Conservation (phyloP, 371 early-diverging fungal genomes). For the Mortierella sp. region DNA sequence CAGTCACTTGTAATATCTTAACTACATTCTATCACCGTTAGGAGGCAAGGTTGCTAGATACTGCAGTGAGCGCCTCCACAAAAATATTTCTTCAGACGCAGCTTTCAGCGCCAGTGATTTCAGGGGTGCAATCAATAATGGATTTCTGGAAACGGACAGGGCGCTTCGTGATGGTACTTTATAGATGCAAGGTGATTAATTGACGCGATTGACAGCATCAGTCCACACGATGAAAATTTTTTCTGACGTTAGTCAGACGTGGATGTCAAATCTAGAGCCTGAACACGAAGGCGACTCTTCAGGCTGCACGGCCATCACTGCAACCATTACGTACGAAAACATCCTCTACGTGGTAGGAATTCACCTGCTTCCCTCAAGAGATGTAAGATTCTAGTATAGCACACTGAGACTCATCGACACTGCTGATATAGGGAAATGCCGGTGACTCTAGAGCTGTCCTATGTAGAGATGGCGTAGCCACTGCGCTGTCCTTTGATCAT, state of each 20-base stretch:
- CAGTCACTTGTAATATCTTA: background rate
- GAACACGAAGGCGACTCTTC: conserved; percentile 79
- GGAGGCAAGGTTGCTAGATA: conserved; percentile 86
- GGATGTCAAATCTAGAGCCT: conserved; percentile 65
- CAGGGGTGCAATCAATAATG: conserved; percentile 75
- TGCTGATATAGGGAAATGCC: conserved; percentile 80
- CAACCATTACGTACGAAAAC: conserved; percentile 81
- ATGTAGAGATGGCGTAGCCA: conserved; percentile 77
- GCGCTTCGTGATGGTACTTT: conserved; percentile 77
- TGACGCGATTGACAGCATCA: background rate
- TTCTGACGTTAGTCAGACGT: background rate
- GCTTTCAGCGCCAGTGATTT: conserved; percentile 73
- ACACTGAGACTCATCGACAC: background rate
- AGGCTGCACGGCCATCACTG: conserved; percentile 96
- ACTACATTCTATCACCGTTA: conserved; percentile 18
- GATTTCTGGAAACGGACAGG: conserved; percentile 85
- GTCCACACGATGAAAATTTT: background rate
- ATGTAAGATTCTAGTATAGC: background rate
- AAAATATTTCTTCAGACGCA: conserved; percentile 70
- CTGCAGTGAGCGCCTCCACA: conserved; percentile 79
- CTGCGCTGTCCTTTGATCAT: conserved; percentile 92
- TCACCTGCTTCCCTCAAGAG: background rate
- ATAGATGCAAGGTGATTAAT: background rate
- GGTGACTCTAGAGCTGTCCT: conserved; percentile 96
- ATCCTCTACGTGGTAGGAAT: conserved; percentile 56